phyloP scores from a whole-genome alignment of 148 eudicot species.

The Limonium bicolor region DNA sequence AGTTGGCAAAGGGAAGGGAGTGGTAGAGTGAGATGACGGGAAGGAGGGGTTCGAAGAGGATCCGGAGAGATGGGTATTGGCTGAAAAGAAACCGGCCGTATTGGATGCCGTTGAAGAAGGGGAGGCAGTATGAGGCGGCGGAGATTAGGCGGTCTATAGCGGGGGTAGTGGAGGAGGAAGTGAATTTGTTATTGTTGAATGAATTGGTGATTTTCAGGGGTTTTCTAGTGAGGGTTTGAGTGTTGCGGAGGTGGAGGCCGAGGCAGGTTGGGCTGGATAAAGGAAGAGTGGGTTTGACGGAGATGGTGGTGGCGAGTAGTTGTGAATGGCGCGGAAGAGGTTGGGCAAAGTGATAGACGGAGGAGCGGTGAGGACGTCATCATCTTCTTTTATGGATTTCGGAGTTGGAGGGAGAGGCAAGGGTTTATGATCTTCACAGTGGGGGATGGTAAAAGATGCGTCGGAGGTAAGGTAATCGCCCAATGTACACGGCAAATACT shows the following conservation, averaged over 20 bases:
- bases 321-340: slow-evolving; percentile 14
- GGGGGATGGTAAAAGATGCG: too few relatives aligned
- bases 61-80: slow-evolving; percentile 39
- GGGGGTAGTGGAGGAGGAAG: slow-evolving; percentile 39
- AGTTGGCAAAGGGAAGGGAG: slow-evolving; percentile 55
- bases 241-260: slow-evolving; percentile 1
- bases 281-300: slow-evolving; percentile 21
- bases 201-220: not conserved
- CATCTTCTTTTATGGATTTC: too few relatives aligned
- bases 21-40: slow-evolving; percentile 52
- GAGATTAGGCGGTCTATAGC: slow-evolving; percentile 70
- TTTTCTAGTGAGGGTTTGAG: not conserved
- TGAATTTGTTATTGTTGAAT: not conserved
- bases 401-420: not conserved
- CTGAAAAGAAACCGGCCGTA: slow-evolving; percentile 69
- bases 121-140: slow-evolving; percentile 56
- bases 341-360: slow-evolving; percentile 46
- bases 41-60: slow-evolving; percentile 37
- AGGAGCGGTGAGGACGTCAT: slow-evolving; percentile 45
- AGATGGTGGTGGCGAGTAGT: slow-evolving; percentile 10
- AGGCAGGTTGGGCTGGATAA: slow-evolving; percentile 2
- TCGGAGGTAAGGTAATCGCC: too few relatives aligned
- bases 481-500: too few relatives aligned
- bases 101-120: slow-evolving; percentile 70
- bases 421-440: too few relatives aligned